Base-by-base conservation (phyloP, 441 rosid species). In the Dalechampia spathulata region DNA sequence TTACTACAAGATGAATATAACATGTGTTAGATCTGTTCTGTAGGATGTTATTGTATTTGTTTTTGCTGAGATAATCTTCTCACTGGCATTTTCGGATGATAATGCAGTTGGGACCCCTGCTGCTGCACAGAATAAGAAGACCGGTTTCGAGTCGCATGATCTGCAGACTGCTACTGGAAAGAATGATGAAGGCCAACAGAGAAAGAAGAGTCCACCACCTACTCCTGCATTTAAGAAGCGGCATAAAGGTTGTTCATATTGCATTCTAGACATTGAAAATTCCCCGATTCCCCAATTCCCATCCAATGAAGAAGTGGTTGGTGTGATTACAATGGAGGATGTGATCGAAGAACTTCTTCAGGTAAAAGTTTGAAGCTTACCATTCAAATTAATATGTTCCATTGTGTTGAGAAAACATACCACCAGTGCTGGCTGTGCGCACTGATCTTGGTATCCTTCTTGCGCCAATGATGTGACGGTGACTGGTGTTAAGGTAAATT, bases 321-420 rank as follows among this genome's bases (percentile, higher is more conserved):
- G 97, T 66, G 94, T 87, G 46, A 90, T 90, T 62, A 73, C 86
- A 49, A 83, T 87, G 97, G 97, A 90, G 66, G 97, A 90, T 61
- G 96, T 90, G 55, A 90, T 90, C 42, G 96, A 90, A 77, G 97
- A 90, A 74, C 70, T 66, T 59, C 70, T 66, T 41, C 70, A 66
- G 70, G 70, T 66, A 66, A 42, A 66, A 6, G 32, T 13, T 16
- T 15, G 10, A 46, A 17, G 26, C 16, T 7, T 39, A 37, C n/a
- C 6, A 13, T 16, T 16, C 10, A 47, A 23, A 14, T 12, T 14
- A 47, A 2, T 15, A 28, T 38, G 45, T 49, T 17, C 54, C 26
- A 7, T 20, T 22, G 23, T n/a, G n/a, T 4, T 27, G 22, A 12
- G 40, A 41, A 38, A 25, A 12, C 22, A 7, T n/a, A 36, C 9